phyloP scores from a whole-genome alignment of 108 stramenopile species.

The Cyclostephanos invisitatus region DNA sequence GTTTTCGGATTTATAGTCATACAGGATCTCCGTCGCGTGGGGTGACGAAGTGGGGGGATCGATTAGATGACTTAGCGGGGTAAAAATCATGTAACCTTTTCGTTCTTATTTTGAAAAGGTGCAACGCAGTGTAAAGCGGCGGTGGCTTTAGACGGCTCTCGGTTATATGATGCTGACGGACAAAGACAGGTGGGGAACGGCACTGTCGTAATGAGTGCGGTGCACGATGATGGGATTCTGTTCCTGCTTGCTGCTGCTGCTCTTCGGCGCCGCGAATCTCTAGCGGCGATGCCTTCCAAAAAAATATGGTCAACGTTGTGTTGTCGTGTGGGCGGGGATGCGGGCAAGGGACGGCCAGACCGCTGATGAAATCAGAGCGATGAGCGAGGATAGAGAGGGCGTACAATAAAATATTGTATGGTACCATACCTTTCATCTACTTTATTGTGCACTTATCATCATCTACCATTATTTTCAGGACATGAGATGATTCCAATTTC shows the following conservation, averaged over 20 bases:
- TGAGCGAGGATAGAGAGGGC: too few species aligned
- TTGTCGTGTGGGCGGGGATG: too few species aligned
- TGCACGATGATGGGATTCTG: not conserved
- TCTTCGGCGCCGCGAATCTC: not conserved
- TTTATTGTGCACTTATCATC: too few species aligned
- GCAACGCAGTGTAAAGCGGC: not conserved
- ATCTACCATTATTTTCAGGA: too few species aligned
- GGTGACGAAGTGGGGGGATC: conserved; percentile 20
- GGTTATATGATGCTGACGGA: not conserved
- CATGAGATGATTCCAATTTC: not conserved
- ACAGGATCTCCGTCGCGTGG: conserved; percentile 30
- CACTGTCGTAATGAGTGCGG: not conserved
- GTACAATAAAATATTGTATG: too few species aligned
- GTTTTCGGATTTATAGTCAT: conserved; percentile 36
- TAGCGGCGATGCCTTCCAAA: too few species aligned
- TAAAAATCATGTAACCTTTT: conserved; percentile 19
- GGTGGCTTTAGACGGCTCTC: not conserved
- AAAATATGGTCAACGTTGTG: too few species aligned
- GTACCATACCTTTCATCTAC: too few species aligned
- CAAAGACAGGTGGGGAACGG: not conserved
- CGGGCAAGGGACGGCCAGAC: too few species aligned
- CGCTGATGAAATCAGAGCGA: too few species aligned
- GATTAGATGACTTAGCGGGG: conserved; percentile 9
- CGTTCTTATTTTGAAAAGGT: not conserved
- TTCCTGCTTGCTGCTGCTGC: not conserved